phyloP scores from a whole-genome alignment of 2,329 filamentous ascomycete genomes.

The Calonectria pteridis region DNA sequence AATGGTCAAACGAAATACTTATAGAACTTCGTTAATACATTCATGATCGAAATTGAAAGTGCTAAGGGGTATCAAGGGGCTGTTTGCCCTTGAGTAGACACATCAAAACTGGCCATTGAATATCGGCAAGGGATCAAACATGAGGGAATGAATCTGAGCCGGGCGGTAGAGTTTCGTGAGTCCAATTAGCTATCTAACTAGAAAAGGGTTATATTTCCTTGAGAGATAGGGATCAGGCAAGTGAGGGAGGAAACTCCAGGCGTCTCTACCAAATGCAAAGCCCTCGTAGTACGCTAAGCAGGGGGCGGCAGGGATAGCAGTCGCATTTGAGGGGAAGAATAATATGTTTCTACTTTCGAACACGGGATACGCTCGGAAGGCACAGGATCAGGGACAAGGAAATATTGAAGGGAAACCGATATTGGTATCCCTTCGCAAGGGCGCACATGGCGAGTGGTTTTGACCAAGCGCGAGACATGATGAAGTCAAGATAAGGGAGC shows the following conservation, averaged over 20 bases:
- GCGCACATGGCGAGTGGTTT: background rate
- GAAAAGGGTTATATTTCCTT: constrained; percentile 17
- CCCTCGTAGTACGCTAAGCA: background rate
- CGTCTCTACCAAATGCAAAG: background rate
- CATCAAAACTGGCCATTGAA: constrained; percentile 21
- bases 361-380: background rate
- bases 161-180: background rate
- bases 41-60: background rate
- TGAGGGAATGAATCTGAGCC: background rate
- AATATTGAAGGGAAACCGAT: background rate
- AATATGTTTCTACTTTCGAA: background rate
- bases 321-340: background rate
- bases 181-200: constrained; percentile 27
- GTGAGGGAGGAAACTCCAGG: background rate
- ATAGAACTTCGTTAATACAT: constrained; percentile 22
- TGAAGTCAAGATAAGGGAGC: background rate
- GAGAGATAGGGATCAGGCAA: constrained; percentile 5
- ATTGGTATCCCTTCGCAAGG: background rate
- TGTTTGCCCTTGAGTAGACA: constrained; percentile 14
- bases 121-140: constrained; percentile 5
- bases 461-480: background rate
- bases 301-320: background rate
- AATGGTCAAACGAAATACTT: constrained; percentile 23
- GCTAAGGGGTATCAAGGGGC: constrained; percentile 1
- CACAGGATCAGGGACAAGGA: background rate